A percentile compares a stretch with the other conserved stretches of the same genome.
Conservation (phyloP, 2,329 filamentous ascomycete genomes). For the Pseudopithomyces maydicus region DNA sequence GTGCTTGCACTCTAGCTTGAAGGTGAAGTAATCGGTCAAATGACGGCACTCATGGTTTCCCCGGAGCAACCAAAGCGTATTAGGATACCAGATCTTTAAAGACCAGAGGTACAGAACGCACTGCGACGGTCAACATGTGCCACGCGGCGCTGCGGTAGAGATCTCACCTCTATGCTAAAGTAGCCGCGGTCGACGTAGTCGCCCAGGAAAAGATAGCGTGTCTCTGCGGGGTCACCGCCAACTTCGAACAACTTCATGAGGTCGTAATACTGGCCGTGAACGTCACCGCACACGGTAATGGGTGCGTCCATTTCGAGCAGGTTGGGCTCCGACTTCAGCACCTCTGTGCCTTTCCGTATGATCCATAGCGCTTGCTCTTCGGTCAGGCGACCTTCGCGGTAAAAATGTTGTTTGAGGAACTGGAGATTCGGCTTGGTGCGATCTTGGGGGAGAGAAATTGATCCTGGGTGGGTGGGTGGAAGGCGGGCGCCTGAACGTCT, state of each 20-base stretch:
- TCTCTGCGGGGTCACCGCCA: conserved; percentile 94
- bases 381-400: conserved; percentile 93
- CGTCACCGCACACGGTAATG: conserved; percentile 97
- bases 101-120: conserved; percentile 98
- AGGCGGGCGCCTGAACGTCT: conserved; percentile 98
- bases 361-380: conserved; percentile 98
- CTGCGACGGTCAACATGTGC: conserved; percentile 49
- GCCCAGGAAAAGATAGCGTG: conserved; percentile 92
- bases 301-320: conserved; percentile 98
- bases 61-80: conserved; percentile 93
- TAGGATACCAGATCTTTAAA: conserved; percentile 98
- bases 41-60: conserved; percentile 99
- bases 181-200: conserved; percentile 99
- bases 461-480: conserved; percentile 88
- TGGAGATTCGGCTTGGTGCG: conserved; percentile 87
- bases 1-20: conserved; percentile 99
- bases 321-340: conserved; percentile 90
- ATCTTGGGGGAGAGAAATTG: conserved; percentile 89
- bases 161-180: conserved; percentile 86
- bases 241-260: conserved; percentile 99
- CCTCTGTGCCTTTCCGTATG: conserved; percentile 82
- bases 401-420: conserved; percentile 98
- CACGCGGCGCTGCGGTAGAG: background rate
- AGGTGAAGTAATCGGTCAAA: conserved; percentile 99
- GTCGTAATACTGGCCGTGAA: conserved; percentile 99